These are phyloP conservation scores for Dillenia turbinata DNA, from an alignment of 164 flowering plant genomes.

Conservation along the genomic window DNA sequence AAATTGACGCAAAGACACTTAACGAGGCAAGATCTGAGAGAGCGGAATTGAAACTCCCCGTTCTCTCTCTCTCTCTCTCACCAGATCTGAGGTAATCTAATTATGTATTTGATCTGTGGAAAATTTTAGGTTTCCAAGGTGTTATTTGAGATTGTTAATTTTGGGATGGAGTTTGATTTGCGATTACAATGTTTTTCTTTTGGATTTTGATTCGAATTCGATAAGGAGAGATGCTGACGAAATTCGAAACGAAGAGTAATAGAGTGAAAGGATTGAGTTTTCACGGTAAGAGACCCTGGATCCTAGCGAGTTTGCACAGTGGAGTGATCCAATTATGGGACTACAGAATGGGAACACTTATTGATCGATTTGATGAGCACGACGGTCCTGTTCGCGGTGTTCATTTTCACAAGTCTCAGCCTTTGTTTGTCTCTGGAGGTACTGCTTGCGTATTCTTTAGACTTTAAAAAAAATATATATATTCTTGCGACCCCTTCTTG, in stretches of 20 bases:
- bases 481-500: not conserved
- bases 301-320: slow-evolving; percentile 37
- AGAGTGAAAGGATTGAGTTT: slow-evolving; percentile 41
- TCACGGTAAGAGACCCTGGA: slow-evolving; percentile 43
- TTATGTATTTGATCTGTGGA: not conserved
- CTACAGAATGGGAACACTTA: slow-evolving; percentile 39
- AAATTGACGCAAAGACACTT: not conserved
- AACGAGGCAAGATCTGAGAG: slow-evolving; percentile 9
- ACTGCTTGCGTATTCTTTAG: not conserved
- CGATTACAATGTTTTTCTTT: slow-evolving; percentile 1
- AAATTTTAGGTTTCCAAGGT: not conserved
- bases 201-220: slow-evolving; percentile 8
- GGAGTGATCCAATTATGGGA: slow-evolving; percentile 46
- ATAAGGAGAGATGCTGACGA: slow-evolving; percentile 25
- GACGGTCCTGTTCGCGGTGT: slow-evolving; percentile 43
- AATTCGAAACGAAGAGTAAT: slow-evolving; percentile 43
- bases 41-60: not conserved
- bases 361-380: slow-evolving; percentile 37
- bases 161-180: not conserved
- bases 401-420: slow-evolving; percentile 37
- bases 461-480: no score
- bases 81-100: slow-evolving; percentile 17
- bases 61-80: not conserved
- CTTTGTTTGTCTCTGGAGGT: slow-evolving; percentile 40
- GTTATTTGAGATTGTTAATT: not conserved